A percentile compares a stretch with the other conserved stretches of the same genome.
phyloP scores from a whole-genome alignment of 2,329 filamentous ascomycete species.

The Teratosphaeria nubilosa region DNA sequence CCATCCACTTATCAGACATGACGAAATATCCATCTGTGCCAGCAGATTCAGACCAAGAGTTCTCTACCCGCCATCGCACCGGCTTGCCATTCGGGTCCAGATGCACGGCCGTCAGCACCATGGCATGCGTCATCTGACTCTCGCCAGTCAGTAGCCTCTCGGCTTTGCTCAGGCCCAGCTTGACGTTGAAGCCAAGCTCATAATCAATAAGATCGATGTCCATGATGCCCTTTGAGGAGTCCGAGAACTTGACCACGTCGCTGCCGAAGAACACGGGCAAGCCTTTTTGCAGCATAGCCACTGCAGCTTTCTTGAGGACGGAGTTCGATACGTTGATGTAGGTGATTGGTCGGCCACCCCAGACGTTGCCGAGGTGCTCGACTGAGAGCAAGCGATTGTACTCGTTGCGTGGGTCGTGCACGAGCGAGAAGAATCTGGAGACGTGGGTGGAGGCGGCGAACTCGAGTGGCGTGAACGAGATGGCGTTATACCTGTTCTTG shows the following conservation, averaged over 20 bases:
- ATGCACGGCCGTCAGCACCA: constrained; percentile 83
- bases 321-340: constrained; percentile 75
- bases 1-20: constrained; percentile 63
- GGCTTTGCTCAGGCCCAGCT: constrained; percentile 64
- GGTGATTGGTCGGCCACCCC: constrained; percentile 62
- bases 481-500: constrained; percentile 51
- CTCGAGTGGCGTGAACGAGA: constrained; percentile 56
- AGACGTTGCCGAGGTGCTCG: constrained; percentile 68
- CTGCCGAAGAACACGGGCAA: constrained; percentile 80
- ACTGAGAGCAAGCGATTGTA: constrained; percentile 66
- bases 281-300: constrained; percentile 68
- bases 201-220: constrained; percentile 65
- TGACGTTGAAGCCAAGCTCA: constrained; percentile 71
- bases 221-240: constrained; percentile 62
- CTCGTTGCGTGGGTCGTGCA: constrained; percentile 74
- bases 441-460: constrained; percentile 62
- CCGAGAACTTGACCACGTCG: constrained; percentile 76
- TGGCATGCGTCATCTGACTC: constrained; percentile 80
- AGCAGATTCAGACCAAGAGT: constrained; percentile 62
- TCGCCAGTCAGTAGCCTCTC: constrained; percentile 64
- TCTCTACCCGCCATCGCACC: constrained; percentile 77
- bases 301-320: constrained; percentile 61
- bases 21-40: constrained; percentile 79
- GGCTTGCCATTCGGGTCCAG: constrained; percentile 55
- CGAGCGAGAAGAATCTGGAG: constrained; percentile 64